Evolutionary conservation across 768 basidiomycete genomes (phyloP).

Genomic region (Neoboletus magnificus): DNA sequence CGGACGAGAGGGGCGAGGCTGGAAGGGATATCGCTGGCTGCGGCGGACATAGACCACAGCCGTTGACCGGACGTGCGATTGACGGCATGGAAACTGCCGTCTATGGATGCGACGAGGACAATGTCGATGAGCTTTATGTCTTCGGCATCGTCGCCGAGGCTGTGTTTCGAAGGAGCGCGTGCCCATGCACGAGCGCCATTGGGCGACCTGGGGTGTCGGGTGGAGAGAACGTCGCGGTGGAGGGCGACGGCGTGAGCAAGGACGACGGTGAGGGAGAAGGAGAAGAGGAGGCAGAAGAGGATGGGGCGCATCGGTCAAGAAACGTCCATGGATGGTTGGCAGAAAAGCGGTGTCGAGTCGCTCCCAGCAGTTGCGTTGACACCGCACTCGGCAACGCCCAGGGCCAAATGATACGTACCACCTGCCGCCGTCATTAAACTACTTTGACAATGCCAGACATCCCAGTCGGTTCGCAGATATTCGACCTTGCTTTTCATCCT

Average conservation of each 20-base stretch:
- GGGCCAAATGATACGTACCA: background rate
- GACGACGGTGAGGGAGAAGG: conserved; percentile 29
- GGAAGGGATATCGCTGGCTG: conserved; percentile 45
- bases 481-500: conserved; percentile 89
- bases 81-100: conserved; percentile 92
- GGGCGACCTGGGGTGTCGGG: conserved; percentile 9
- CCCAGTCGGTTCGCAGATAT: conserved; percentile 71
- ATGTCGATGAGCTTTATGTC: conserved; percentile 73
- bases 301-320: conserved; percentile 36
- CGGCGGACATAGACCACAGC: conserved; percentile 85
- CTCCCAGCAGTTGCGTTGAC: background rate
- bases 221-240: conserved; percentile 28
- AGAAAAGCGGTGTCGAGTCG: background rate
- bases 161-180: conserved; percentile 6
- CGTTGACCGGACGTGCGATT: conserved; percentile 79
- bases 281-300: conserved; percentile 22
- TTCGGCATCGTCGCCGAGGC: conserved; percentile 18
- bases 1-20: conserved; percentile 71
- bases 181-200: conserved; percentile 23
- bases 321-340: conserved; percentile 24
- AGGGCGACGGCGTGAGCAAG: conserved; percentile 34
- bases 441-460: conserved; percentile 60
- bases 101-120: conserved; percentile 88
- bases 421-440: background rate
- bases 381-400: conserved; percentile 5